Conservation (phyloP, 73 alveolate species). For the Paramecium pentaurelia region DNA sequence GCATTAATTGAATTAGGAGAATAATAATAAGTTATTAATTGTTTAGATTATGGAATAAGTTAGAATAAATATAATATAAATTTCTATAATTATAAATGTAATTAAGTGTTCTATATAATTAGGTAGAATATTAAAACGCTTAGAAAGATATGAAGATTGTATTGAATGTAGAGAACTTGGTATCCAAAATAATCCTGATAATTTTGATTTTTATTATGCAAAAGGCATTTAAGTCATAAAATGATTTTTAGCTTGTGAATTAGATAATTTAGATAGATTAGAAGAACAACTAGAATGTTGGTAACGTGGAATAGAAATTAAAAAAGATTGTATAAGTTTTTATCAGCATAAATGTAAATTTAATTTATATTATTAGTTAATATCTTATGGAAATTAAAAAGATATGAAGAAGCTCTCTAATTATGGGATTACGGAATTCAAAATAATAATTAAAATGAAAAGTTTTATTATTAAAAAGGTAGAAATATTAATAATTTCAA, state of each 20-base stretch:
- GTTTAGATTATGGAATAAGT: neutral
- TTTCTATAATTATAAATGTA: neutral
- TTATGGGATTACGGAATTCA: neutral
- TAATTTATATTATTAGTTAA: neutral
- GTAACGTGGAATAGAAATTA: neutral
- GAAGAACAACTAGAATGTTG: neutral
- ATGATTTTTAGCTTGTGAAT: neutral
- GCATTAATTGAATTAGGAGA: neutral
- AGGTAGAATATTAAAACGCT: neutral
- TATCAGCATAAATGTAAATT: neutral
- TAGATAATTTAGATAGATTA: neutral
- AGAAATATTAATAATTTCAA: neutral
- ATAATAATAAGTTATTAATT: neutral
- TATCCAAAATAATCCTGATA: neutral
- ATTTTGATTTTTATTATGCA: neutral
- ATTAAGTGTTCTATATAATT: neutral
- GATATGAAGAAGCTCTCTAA: neutral
- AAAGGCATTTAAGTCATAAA: neutral
- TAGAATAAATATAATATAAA: neutral
- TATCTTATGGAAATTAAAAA: neutral
- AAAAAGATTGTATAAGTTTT: neutral
- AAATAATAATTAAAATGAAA: neutral
- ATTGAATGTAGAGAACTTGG: neutral
- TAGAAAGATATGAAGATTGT: neutral
- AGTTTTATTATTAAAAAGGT: neutral